Evolutionary conservation across 768 basidiomycete species (phyloP).

Genomic region (Boletus reticulatus): DNA sequence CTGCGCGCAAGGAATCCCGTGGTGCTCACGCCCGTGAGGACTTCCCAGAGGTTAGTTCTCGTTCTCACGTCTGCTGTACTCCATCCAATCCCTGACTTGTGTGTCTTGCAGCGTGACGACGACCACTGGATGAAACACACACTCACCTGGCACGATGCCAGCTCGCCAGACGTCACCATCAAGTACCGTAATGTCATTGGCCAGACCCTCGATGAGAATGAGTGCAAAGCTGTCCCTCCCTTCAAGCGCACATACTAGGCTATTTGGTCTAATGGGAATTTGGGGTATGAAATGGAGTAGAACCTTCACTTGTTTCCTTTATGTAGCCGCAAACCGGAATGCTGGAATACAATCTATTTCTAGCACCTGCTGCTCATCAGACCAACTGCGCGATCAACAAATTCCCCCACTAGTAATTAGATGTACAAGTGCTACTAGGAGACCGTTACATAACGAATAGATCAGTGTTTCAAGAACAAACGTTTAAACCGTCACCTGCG

Average conservation of each 20-base stretch:
- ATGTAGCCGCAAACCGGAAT: constrained; percentile 4
- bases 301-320: background rate
- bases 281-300: constrained; percentile 7
- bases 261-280: background rate
- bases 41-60: constrained; percentile 74
- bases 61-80: background rate
- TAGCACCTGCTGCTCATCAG: background rate
- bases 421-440: background rate
- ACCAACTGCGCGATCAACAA: background rate
- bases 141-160: constrained; percentile 81
- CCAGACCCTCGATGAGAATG: constrained; percentile 88
- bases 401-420: background rate
- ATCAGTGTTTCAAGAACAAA: background rate
- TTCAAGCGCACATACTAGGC: constrained; percentile 92
- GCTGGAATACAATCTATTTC: constrained; percentile 12
- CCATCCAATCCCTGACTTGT: background rate
- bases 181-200: constrained; percentile 85
- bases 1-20: constrained; percentile 94
- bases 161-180: constrained; percentile 81
- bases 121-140: constrained; percentile 94
- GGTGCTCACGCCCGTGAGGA: constrained; percentile 99
- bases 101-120: constrained; percentile 73
- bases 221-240: constrained; percentile 96
- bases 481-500: background rate
- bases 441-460: background rate